Evolutionary conservation across 441 rosid species (phyloP).

Genomic region (Metrosideros polymorpha): DNA sequence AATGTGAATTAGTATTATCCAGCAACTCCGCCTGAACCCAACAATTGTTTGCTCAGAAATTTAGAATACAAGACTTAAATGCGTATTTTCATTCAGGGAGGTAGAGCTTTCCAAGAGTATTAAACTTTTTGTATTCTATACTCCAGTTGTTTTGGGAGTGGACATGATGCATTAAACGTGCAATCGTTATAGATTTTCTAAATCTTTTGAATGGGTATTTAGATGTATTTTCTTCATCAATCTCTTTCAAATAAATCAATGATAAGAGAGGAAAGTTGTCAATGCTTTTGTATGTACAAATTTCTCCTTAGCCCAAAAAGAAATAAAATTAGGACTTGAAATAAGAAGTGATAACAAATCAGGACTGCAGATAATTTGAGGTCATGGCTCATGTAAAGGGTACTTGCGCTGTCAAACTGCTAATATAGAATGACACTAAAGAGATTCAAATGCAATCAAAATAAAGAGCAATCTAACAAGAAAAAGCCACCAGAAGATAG

Average conservation of each 20-base stretch:
- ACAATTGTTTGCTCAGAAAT: background rate
- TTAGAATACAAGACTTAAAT: background rate
- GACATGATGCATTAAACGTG: background rate
- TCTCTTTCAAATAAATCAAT: background rate
- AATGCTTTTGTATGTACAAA: background rate
- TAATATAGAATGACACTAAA: background rate
- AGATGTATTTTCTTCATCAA: background rate
- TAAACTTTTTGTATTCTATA: background rate
- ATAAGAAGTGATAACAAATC: background rate
- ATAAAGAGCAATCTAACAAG: background rate
- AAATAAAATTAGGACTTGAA: background rate
- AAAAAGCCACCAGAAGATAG: background rate
- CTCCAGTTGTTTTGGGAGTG: background rate
- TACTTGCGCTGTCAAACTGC: background rate
- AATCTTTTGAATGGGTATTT: background rate
- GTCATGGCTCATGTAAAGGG: background rate
- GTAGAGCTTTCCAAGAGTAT: background rate
- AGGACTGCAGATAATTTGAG: background rate
- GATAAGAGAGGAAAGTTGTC: background rate
- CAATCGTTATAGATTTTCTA: background rate
- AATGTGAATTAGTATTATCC: background rate
- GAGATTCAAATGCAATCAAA: background rate
- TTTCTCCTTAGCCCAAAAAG: background rate
- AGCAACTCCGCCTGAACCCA: background rate
- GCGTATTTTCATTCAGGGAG: background rate